phyloP scores from a whole-genome alignment of 1,284 basidiomycete genomes.

The Ganoderma multipileum region DNA sequence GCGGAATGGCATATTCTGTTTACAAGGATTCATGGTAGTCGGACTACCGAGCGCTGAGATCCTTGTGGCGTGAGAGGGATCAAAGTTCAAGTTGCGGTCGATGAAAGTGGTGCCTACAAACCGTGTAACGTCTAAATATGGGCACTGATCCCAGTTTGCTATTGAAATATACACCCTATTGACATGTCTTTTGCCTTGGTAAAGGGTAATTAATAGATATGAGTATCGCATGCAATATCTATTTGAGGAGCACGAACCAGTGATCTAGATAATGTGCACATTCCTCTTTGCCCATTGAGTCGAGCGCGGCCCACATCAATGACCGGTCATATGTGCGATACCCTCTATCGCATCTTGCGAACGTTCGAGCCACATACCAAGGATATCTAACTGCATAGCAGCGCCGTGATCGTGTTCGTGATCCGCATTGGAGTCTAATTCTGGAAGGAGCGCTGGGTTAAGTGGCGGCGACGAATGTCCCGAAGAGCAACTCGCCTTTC shows the following conservation, averaged over 20 bases:
- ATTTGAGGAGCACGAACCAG: not conserved
- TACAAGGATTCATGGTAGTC: not conserved
- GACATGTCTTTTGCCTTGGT: not conserved
- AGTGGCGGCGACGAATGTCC: not conserved
- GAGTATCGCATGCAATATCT: not conserved
- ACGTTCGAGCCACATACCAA: slow-evolving; percentile 52
- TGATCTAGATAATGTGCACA: too few relatives aligned
- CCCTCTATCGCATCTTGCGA: slow-evolving; percentile 30
- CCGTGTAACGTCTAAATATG: not conserved
- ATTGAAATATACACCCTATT: not conserved
- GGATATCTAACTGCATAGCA: slow-evolving; percentile 47
- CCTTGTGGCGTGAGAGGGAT: not conserved
- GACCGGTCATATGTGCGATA: not conserved
- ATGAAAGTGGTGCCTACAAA: not conserved
- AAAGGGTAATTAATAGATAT: not conserved
- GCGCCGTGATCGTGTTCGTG: slow-evolving; percentile 22
- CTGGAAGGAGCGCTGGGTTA: not conserved
- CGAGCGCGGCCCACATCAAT: not conserved
- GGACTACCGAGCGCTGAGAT: not conserved
- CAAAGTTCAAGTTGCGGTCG: too few relatives aligned
- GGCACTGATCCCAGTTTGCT: not conserved
- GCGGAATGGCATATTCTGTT: not conserved
- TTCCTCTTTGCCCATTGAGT: not conserved
- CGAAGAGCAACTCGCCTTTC: slow-evolving; percentile 24
- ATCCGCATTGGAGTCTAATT: not conserved